Conservation (phyloP, 805 yeast genomes). For the Torulaspora gathmanii region DNA sequence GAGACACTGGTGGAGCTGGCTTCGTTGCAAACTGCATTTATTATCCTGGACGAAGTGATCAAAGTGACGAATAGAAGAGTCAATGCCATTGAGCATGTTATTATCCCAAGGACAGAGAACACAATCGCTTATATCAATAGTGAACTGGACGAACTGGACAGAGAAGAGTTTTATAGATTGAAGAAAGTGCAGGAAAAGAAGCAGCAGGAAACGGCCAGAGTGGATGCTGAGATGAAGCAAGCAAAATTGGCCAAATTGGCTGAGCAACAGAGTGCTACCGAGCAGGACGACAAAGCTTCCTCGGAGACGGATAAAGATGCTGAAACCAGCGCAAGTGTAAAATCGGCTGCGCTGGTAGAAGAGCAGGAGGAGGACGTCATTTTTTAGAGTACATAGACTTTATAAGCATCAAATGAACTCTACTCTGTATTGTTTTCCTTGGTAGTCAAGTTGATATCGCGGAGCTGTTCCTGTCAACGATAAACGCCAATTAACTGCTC, state of each 20-base stretch:
- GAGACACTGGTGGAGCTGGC: slow-evolving; percentile 95
- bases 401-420: slow-evolving; percentile 1
- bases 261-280: slow-evolving; percentile 22
- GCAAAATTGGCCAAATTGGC: slow-evolving; percentile 22
- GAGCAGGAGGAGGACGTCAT: slow-evolving; percentile 46
- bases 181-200: slow-evolving; percentile 95
- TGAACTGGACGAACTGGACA: slow-evolving; percentile 93
- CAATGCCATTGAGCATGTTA: slow-evolving; percentile 96
- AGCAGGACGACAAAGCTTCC: slow-evolving; percentile 16
- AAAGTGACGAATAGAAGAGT: slow-evolving; percentile 98
- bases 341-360: slow-evolving; percentile 32
- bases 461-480: background rate
- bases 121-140: slow-evolving; percentile 89
- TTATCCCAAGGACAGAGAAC: slow-evolving; percentile 95
- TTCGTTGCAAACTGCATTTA: slow-evolving; percentile 92
- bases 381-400: slow-evolving; percentile 28
- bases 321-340: slow-evolving; percentile 12
- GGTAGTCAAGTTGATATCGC: background rate
- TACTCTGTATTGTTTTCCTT: background rate
- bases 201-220: slow-evolving; percentile 67
- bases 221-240: slow-evolving; percentile 47
- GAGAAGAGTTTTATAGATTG: slow-evolving; percentile 95
- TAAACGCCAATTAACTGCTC: background rate
- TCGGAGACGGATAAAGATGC: slow-evolving; percentile 18
- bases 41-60: slow-evolving; percentile 93